Evolutionary conservation across 306 rosid species (phyloP), one percentile per base, ranked within the genome.

Genomic region (Hylodesmum podocarpum): DNA sequence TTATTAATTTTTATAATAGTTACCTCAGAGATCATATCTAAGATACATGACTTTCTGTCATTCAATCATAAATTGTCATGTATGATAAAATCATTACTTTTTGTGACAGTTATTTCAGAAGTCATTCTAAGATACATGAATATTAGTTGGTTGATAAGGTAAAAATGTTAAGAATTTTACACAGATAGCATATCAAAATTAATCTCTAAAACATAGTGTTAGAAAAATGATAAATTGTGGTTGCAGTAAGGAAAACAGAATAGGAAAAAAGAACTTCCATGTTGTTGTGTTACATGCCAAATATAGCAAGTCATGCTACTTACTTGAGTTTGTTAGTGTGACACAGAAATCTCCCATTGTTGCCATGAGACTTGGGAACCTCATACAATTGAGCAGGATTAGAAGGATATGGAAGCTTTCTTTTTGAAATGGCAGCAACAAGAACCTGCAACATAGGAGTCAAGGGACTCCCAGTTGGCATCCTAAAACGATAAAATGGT

Each of bases 371-470:
- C 63, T 80, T 82, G 40, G 92, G 82, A 79, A 62, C 75, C 73
- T 92, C 92, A 87, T 90, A 83, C 80, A 95, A 70, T 12, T 77
- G 84, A 80, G 81, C 54, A 54, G 92, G 86, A 51, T 72, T 41
- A 15, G 92, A 70, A 78, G 97, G 99, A 67, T 71, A 58, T 5
- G 90, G 83, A 57, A 92, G 84, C 29, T 83, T 87, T 66, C 97
- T 85, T 50, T 92, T 95, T 34, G 85, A 54, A 40, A 90, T 33
- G 50, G 99, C 96, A 15, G 99, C 99, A 3, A 90, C 91, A 70
- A 90, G 81, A 63, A 92, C 99, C 77, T 95, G 96, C 69, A 90
- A 28, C 86, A 95, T 86, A n/a, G 98, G 98, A 65, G 93, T 89
- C 66, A 95, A 85, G 36, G 98, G 98, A 86, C 98, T 95, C 65